Percentiles rank a stretch among this genome's conserved stretches.
Evolutionary conservation across 75 land plant genomes (phyloP).

Genomic region (Selaginella tamariscina): DNA sequence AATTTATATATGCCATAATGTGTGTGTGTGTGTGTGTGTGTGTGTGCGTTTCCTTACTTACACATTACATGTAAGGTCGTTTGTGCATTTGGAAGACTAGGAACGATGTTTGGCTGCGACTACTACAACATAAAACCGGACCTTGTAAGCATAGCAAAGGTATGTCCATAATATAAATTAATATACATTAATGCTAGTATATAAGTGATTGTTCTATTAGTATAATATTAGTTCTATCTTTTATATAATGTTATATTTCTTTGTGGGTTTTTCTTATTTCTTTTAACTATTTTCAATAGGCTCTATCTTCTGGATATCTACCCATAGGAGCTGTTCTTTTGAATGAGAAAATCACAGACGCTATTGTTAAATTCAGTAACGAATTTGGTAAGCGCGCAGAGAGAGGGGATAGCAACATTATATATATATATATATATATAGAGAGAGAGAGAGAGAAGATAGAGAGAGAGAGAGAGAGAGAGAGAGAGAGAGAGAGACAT

Average conservation of each 20-base stretch:
- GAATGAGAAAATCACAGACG: neutral
- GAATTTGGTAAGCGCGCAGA: neutral
- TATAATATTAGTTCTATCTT: no score
- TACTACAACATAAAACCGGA: slow-evolving; percentile 84
- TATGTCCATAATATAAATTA: slow-evolving; percentile 25
- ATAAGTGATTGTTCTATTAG: no score
- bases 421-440: no score
- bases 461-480: no score
- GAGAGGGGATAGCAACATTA: no score
- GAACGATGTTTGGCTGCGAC: slow-evolving; percentile 96
- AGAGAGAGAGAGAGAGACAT: neutral
- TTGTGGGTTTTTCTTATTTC: neutral
- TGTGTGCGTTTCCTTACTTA: no score
- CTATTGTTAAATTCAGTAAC: neutral
- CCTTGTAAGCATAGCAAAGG: slow-evolving; percentile 92
- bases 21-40: slow-evolving; percentile 6
- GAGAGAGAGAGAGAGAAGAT: no score
- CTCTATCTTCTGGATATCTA: slow-evolving; percentile 62
- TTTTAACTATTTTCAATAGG: no score
- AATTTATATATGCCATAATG: neutral
- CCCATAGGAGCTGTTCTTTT: neutral
- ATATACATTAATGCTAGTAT: no score
- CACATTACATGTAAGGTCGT: slow-evolving; percentile 46
- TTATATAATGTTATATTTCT: no score
- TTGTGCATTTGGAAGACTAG: slow-evolving; percentile 96